A percentile compares a stretch with the other conserved stretches of the same genome.
Conservation (phyloP, 2,329 filamentous ascomycete genomes). For the Diaporthe ilicicola region DNA sequence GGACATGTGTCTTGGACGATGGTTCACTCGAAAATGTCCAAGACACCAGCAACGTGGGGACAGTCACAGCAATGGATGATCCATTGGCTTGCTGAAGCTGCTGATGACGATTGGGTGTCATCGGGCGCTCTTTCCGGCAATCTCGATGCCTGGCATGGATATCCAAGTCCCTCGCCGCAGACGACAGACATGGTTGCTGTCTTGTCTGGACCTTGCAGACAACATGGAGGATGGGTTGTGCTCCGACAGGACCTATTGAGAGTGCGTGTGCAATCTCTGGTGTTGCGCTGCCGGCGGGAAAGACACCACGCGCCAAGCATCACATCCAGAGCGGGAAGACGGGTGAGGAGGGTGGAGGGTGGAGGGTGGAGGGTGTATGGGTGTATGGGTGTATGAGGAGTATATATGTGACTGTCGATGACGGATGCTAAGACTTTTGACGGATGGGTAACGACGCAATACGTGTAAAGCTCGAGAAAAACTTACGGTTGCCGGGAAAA, state of each 20-base stretch:
- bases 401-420: not conserved
- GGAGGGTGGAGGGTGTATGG: too few species aligned
- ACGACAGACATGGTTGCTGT: not conserved
- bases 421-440: slow-evolving; percentile 22
- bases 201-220: not conserved
- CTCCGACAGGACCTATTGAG: not conserved
- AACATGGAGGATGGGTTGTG: not conserved
- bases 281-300: not conserved
- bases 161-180: not conserved
- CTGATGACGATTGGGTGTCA: not conserved
- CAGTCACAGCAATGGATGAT: not conserved
- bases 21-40: slow-evolving; percentile 3
- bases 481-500: slow-evolving; percentile 1
- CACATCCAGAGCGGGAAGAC: not conserved
- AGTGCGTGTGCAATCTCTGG: not conserved
- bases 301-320: not conserved
- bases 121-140: not conserved
- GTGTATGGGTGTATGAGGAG: not conserved
- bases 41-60: not conserved
- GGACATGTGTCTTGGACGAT: not conserved
- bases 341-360: not conserved
- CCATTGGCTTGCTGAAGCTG: not conserved
- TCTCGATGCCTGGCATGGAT: not conserved
- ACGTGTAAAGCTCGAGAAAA: not conserved
- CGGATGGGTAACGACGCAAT: not conserved